Conservation (phyloP, 2,329 filamentous ascomycete species). For the Microsporum canis region DNA sequence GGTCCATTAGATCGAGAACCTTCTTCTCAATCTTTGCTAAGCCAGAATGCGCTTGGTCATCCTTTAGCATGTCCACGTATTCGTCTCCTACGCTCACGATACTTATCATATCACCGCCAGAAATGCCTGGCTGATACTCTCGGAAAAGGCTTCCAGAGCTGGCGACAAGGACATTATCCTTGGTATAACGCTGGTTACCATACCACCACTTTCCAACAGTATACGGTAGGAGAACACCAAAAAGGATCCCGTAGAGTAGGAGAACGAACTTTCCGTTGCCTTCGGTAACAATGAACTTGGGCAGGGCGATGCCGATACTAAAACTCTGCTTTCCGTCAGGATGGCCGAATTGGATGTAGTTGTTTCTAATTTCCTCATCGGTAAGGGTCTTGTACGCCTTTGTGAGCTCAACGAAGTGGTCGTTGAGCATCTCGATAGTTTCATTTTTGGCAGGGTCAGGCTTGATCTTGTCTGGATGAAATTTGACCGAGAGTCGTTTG, state of each 20-base stretch:
- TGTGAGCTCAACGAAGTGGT: conserved; percentile 84
- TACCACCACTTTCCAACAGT: conserved; percentile 98
- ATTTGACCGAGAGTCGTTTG: conserved; percentile 70
- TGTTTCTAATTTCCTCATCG: conserved; percentile 93
- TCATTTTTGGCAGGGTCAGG: conserved; percentile 80
- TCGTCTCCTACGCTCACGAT: conserved; percentile 80
- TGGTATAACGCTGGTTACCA: conserved; percentile 81
- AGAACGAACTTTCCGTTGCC: conserved; percentile 94
- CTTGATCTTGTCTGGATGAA: conserved; percentile 85
- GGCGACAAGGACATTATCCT: conserved; percentile 84
- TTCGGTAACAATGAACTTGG: conserved; percentile 82
- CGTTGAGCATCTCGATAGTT: conserved; percentile 71
- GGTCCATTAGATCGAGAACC: conserved; percentile 53
- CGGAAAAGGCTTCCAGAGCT: conserved; percentile 91
- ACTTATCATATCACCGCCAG: conserved; percentile 65
- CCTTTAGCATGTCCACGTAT: conserved; percentile 63
- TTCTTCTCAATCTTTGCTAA: conserved; percentile 74
- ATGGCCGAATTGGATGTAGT: conserved; percentile 90
- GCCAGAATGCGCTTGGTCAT: conserved; percentile 66
- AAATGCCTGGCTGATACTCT: conserved; percentile 76
- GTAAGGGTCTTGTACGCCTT: conserved; percentile 98
- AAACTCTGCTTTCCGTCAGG: conserved; percentile 97
- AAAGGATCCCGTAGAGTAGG: conserved; percentile 72
- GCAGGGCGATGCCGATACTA: conserved; percentile 93
- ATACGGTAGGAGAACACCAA: conserved; percentile 85